Evolutionary conservation across 2,329 filamentous ascomycete genomes (phyloP), one percentile per base, ranked within the genome.

Genomic region (Fusarium hainanense): DNA sequence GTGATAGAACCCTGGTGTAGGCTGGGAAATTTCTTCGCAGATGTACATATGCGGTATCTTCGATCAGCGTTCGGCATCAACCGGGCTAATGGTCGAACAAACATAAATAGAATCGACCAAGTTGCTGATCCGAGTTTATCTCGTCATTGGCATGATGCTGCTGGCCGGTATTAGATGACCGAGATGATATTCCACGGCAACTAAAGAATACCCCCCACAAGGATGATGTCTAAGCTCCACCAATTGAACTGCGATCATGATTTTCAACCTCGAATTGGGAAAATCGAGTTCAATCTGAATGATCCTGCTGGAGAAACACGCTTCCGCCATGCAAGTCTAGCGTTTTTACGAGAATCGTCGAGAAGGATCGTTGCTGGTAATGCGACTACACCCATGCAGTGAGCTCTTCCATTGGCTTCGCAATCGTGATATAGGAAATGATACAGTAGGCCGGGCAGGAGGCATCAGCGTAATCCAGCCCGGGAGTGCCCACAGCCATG

Each of bases 141-240:
- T 70, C 54, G 62, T 61, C 43, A 51, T 50, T 54, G 21, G 34
- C 63, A 69, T 71, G 46, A 62, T 58, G 49, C 37, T 55, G 49
- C 43, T 42, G 46, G 54, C 57, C 70, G 70, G 70, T 49, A 58
- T 69, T 73, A 48, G 46, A 71, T 71, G 56, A 52, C 70, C 70
- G 70, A 70, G 30, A 65, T 54, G 58, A 48, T 68, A 14, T 40
- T 52, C 47, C 28, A 46, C 46, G 43, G 37, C 34, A 69, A 48
- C 51, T 52, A 43, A 50, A 56, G 20, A 48, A 23, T 23, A 18
- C 46, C 54, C 54, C 48, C 66, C 64, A 52, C 68, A 57, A 65
- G 27, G 47, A 58, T 68, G 55, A 71, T 60, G 63, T 70, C 51
- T 51, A 54, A 64, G 54, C 63, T 65, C 68, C 68, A 64, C 52